Evolutionary conservation across 352 stramenopile genomes (phyloP).

Genomic region (Phytopythium litorale): DNA sequence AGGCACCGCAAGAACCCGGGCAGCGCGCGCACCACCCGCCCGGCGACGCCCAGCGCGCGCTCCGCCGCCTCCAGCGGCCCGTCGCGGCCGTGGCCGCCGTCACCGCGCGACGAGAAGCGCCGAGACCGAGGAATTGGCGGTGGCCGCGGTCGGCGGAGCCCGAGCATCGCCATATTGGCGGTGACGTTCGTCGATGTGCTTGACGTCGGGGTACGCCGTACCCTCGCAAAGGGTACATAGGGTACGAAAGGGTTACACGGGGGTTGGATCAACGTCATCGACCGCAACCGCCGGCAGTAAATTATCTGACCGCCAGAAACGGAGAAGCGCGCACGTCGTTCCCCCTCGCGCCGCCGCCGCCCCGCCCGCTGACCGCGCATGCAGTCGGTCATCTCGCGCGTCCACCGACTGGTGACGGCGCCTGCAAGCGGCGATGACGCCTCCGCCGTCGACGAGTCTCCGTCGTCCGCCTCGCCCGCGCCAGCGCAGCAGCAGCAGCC

Average conservation of each 20-base stretch:
- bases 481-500: background rate
- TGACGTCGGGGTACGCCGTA: no score
- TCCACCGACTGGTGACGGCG: slow-evolving; percentile 62
- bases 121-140: no score
- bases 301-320: background rate
- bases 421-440: slow-evolving; percentile 3
- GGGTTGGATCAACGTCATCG: no score
- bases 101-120: background rate
- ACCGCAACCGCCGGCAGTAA: no score
- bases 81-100: background rate
- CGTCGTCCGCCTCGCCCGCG: background rate
- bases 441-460: background rate
- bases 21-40: slow-evolving; percentile 10
- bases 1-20: slow-evolving; percentile 24
- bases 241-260: no score
- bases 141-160: no score
- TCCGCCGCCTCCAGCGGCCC: slow-evolving; percentile 3
- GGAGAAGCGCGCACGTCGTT: background rate
- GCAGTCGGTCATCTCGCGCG: slow-evolving; percentile 69
- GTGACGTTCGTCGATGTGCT: no score
- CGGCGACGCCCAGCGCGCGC: slow-evolving; percentile 15
- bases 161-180: no score
- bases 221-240: no score
- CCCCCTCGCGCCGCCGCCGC: background rate
- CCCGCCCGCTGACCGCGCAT: slow-evolving; percentile 15